phyloP scores from a whole-genome alignment of 1,284 basidiomycete species.

The Takashimella tepidaria region DNA sequence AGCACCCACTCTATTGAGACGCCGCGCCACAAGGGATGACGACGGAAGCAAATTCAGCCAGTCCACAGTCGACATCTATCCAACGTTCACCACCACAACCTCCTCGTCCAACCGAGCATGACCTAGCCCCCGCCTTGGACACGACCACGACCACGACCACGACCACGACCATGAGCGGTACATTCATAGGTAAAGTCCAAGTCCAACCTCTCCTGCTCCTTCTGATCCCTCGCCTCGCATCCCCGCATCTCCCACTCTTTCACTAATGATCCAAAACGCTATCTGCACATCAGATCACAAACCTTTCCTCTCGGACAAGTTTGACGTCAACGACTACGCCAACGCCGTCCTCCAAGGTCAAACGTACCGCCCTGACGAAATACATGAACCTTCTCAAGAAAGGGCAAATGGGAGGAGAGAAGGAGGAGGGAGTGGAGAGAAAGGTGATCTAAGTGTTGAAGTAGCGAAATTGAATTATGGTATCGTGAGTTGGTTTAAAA shows the following conservation, averaged over 20 bases:
- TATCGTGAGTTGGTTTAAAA: slow-evolving; percentile 56
- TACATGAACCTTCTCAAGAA: slow-evolving; percentile 7
- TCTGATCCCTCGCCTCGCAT: too few relatives aligned
- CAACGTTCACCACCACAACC: not conserved
- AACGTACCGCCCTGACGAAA: slow-evolving; percentile 56
- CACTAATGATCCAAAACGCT: not conserved
- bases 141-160: too few relatives aligned
- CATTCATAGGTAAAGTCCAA: not conserved
- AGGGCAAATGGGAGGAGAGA: slow-evolving; percentile 7
- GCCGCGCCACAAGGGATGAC: too few relatives aligned
- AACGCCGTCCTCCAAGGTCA: slow-evolving; percentile 78
- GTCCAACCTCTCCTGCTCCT: too few relatives aligned
- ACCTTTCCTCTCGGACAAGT: slow-evolving; percentile 53
- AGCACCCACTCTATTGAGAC: too few relatives aligned
- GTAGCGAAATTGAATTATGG: slow-evolving; percentile 75
- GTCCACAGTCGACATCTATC: too few relatives aligned
- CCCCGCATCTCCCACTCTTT: not conserved
- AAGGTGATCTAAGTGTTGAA: slow-evolving; percentile 79
- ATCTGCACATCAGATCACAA: slow-evolving; percentile 45
- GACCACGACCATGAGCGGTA: not conserved
- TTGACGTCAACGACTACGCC: slow-evolving; percentile 82
- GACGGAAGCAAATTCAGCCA: too few relatives aligned
- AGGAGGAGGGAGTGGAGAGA: slow-evolving; percentile 37
- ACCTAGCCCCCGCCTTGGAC: too few relatives aligned
- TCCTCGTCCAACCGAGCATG: not conserved